Conservation (phyloP, 495 filamentous ascomycete genomes). For the Viridothelium virens region DNA sequence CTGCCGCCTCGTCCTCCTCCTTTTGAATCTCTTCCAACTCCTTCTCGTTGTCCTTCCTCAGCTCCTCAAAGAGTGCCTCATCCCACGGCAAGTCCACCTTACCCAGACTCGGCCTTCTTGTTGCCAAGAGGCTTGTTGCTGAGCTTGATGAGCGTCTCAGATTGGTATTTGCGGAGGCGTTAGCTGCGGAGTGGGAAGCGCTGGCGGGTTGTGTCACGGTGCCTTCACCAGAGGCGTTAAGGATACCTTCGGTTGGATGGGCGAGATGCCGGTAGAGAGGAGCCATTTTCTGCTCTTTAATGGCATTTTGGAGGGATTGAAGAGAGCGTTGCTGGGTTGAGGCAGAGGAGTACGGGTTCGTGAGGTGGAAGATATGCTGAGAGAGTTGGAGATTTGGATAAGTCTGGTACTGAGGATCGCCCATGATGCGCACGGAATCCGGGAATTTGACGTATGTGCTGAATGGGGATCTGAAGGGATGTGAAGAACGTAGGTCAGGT, state of each 20-base stretch:
- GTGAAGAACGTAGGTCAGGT: not conserved
- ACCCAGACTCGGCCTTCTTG: slow-evolving; percentile 46
- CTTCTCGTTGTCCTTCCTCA: slow-evolving; percentile 80
- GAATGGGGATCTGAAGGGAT: not conserved
- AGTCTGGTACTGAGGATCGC: slow-evolving; percentile 93
- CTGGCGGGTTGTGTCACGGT: slow-evolving; percentile 45
- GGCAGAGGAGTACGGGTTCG: slow-evolving; percentile 70
- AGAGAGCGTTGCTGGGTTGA: slow-evolving; percentile 62
- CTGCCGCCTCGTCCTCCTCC: slow-evolving; percentile 64
- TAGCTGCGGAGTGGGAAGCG: slow-evolving; percentile 31
- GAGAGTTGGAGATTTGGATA: slow-evolving; percentile 87
- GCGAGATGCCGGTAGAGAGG: slow-evolving; percentile 92
- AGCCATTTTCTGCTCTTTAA: slow-evolving; percentile 90
- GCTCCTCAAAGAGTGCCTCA: slow-evolving; percentile 73
- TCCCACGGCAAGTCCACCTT: slow-evolving; percentile 78
- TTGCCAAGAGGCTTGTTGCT: slow-evolving; percentile 52
- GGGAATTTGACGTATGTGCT: not conserved
- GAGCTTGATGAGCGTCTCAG: slow-evolving; percentile 28
- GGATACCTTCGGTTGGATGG: slow-evolving; percentile 83
- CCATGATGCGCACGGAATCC: slow-evolving; percentile 68
- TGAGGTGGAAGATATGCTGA: slow-evolving; percentile 95
- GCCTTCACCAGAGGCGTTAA: slow-evolving; percentile 71
- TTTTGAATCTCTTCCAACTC: slow-evolving; percentile 89
- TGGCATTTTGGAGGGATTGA: slow-evolving; percentile 85
- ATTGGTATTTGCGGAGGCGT: slow-evolving; percentile 13